Base-by-base conservation (phyloP, 108 stramenopile species). In the Skeletonema marinoi region DNA sequence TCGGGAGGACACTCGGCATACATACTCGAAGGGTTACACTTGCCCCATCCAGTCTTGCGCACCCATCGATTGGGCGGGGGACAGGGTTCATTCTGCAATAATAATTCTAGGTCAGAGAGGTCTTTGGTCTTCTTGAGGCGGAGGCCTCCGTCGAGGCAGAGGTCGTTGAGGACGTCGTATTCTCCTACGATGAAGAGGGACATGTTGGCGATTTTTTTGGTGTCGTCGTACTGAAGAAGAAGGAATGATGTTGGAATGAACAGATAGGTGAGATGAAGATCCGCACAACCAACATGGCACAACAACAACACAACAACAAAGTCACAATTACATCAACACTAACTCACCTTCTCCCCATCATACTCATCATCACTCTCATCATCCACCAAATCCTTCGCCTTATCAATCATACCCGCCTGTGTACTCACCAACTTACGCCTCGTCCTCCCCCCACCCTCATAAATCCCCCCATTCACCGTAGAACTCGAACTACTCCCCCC, bases 361-460 rank as follows among this genome's bases (percentile, higher is more conserved):
- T 70, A 54, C 51, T 17, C 54, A 60, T 78, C 77, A 11, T 63
- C 73, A 30, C 59, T 65, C 12, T 65, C 68, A 11, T 89, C 90
- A 70, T 96, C 94, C 5, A 96, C 84, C 67, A 96, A 74, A 84
- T 96, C 95, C 50, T 89, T 89, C 10, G 95, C 95, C 77, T 93
- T 93, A 56, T 93, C 92, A 66, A 96, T 93, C 66, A 90, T 92
- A 4, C 88, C 76, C 30, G 92, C 92, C 76, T 96, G 95, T 13
- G 86, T 60, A 38, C 88, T 89, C 58, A 89, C 88, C 63, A 89
- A 87, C 29, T 87, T 89, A 19, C 79, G 41, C 66, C 92, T 96
- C 59, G 33, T 85, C 69, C 75, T 81, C 1, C 38, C 54, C 2
- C 58, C 67, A 3, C 86, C 82, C 0, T 84, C 80, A 51, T 78